These are phyloP conservation scores for Rutstroemia sp. DNA, from an alignment of 2,329 filamentous ascomycete species.

Conservation along the genomic window DNA sequence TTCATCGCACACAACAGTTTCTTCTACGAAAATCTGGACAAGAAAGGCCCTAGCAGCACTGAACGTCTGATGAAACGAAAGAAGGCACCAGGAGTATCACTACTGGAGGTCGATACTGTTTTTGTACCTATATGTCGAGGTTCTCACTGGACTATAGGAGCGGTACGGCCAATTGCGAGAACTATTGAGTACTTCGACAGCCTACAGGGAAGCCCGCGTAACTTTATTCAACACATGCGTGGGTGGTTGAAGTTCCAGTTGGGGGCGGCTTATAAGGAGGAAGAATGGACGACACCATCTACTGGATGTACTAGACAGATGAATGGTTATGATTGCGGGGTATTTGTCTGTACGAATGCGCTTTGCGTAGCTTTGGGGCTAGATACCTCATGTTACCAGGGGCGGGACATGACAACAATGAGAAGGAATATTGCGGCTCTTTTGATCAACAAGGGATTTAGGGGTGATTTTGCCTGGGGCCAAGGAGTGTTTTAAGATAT, in stretches of 20 bases:
- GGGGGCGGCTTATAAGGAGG: conserved; percentile 42
- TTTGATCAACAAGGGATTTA: conserved; percentile 60
- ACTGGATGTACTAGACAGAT: conserved; percentile 48
- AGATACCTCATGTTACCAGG: conserved; percentile 37
- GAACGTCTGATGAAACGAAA: conserved; percentile 50
- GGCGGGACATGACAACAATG: conserved; percentile 50
- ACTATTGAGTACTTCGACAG: conserved; percentile 66
- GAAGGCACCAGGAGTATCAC: conserved; percentile 50
- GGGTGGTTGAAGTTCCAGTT: conserved; percentile 54
- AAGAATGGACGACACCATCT: conserved; percentile 51
- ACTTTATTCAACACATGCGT: conserved; percentile 37
- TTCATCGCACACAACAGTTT: conserved; percentile 58
- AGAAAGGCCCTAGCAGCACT: conserved; percentile 39
- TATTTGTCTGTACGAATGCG: conserved; percentile 68
- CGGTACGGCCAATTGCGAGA: conserved; percentile 53
- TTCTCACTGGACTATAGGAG: conserved; percentile 65
- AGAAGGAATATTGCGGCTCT: conserved; percentile 56
- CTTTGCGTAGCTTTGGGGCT: conserved; percentile 45
- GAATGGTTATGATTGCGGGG: conserved; percentile 70
- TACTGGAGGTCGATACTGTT: conserved; percentile 58
- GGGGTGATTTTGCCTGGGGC: conserved; percentile 43
- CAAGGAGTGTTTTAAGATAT: conserved; percentile 12
- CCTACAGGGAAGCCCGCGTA: conserved; percentile 37
- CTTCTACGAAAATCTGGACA: conserved; percentile 51
- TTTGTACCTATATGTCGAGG: conserved; percentile 61